Evolutionary conservation across 805 yeast species (phyloP), one percentile per base, ranked within the genome.

Genomic region (Gaillardinia entomophila): DNA sequence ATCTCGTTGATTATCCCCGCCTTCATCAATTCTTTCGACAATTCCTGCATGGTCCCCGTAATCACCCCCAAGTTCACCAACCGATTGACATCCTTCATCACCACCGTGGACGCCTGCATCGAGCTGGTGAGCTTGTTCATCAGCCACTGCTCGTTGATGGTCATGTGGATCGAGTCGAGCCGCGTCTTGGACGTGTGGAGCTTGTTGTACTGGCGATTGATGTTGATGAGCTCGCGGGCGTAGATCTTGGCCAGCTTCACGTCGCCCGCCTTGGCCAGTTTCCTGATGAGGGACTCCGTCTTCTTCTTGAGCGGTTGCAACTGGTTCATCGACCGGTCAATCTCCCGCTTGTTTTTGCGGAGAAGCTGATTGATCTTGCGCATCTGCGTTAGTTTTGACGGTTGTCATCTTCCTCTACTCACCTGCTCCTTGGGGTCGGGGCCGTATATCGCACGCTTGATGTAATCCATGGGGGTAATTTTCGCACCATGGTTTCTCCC

Each of bases 401-500:
- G 8, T 6, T 2, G 16, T 4, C 16, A 1, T 4, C 12, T 14
- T 16, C 4, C 6, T n/a, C 12, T 10, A 64, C 75, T 31, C 56
- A 71, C 79, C 49, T 82, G 95, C 49, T 86, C 97, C 49, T 82
- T 81, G 26, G 97, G 96, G 52, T 89, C 96, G 0, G 97, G 97
- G 0, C 98, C 98, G 82, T 94, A 90, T 24, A 90, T 80, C 3
- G 89, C 84, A 53, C 81, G 79, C 62, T 86, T 89, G 22, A 90
- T 56, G 54, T 70, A 82, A 52, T 90, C 87, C 97, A 90, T 90
- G 17, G 26, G 19, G 23, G 26, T 24, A 22, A 16, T 10, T 19
- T 10, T 10, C 10, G 6, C 26, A 19, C 13, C 4, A 32, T 27
- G 32, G 13, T 16, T 24, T 45, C 49, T 3, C 36, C 36, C 3